A percentile compares a stretch with the other conserved stretches of the same genome.
phyloP scores from a whole-genome alignment of 2,329 filamentous ascomycete genomes.

The Verticillium nonalfalfae region DNA sequence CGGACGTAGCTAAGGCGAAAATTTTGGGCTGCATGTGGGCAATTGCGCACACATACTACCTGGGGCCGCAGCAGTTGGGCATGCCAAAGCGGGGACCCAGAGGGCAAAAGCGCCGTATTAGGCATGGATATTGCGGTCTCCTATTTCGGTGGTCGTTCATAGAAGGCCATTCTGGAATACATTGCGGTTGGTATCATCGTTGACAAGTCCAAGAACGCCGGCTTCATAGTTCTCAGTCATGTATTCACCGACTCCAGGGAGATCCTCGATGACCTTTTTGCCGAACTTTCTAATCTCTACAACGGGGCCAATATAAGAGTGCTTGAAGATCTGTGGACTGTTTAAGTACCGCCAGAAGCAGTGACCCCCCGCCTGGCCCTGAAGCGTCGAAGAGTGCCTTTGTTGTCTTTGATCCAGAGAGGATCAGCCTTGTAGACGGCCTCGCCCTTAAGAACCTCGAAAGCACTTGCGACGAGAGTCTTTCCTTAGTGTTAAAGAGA shows the following conservation, averaged over 20 bases:
- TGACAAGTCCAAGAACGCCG: slow-evolving; percentile 20
- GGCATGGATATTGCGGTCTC: slow-evolving; percentile 11
- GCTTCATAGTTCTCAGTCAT: slow-evolving; percentile 37
- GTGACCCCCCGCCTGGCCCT: slow-evolving; percentile 36
- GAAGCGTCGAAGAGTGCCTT: not conserved
- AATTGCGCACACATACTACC: slow-evolving; percentile 12
- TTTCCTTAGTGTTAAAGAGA: slow-evolving; percentile 10
- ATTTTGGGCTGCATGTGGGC: slow-evolving; percentile 4
- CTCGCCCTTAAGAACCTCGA: slow-evolving; percentile 32
- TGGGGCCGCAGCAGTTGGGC: slow-evolving; percentile 10
- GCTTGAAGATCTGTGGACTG: slow-evolving; percentile 42
- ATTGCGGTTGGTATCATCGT: not conserved
- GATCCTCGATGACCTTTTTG: slow-evolving; percentile 36
- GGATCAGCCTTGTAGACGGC: slow-evolving; percentile 34
- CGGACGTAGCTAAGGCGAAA: slow-evolving; percentile 47
- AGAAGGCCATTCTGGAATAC: not conserved
- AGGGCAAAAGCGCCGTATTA: slow-evolving; percentile 13
- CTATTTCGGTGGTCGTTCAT: slow-evolving; percentile 6
- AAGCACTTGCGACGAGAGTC: slow-evolving; percentile 23
- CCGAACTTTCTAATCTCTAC: slow-evolving; percentile 31
- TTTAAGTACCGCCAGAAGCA: slow-evolving; percentile 39
- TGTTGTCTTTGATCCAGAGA: slow-evolving; percentile 18
- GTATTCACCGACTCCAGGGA: slow-evolving; percentile 44
- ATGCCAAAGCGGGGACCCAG: slow-evolving; percentile 16
- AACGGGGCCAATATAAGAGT: slow-evolving; percentile 40